A percentile compares a stretch with the other conserved stretches of the same genome.
Evolutionary conservation across 1,139 yeast genomes (phyloP).

Genomic region (Debaryomycetaceae sp.): DNA sequence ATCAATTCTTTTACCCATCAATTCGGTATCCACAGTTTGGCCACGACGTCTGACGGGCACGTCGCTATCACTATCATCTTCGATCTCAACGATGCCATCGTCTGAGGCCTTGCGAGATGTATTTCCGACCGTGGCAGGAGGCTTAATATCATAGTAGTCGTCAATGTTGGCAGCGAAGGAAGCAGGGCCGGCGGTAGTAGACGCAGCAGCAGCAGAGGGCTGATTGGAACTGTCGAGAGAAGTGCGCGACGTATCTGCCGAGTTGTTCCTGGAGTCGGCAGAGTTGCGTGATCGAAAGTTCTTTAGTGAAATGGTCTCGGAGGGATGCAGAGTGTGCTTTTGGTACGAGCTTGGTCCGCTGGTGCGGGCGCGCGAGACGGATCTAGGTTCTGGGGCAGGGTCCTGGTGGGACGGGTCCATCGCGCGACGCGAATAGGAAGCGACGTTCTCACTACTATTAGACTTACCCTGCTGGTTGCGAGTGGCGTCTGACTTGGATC

Average conservation of each 20-base stretch:
- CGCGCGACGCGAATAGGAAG: too few relatives aligned
- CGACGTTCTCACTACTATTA: too few relatives aligned
- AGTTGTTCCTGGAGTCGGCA: neutral
- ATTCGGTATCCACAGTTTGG: too few relatives aligned
- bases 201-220: too few relatives aligned
- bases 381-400: too few relatives aligned
- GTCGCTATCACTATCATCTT: neutral
- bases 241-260: neutral
- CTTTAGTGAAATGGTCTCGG: neutral
- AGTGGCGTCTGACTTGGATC: neutral
- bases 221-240: neutral
- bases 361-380: neutral
- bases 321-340: neutral
- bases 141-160: too few relatives aligned
- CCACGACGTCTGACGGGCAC: too few relatives aligned
- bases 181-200: too few relatives aligned
- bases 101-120: too few relatives aligned
- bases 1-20: too few relatives aligned
- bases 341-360: neutral
- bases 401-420: neutral
- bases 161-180: too few relatives aligned
- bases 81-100: neutral
- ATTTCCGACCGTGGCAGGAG: constrained; percentile 1
- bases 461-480: too few relatives aligned
- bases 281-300: neutral